Percentiles rank a stretch among this genome's conserved stretches.
Evolutionary conservation across 345 rosid species (phyloP).

Genomic region (Alliaria petiolata): DNA sequence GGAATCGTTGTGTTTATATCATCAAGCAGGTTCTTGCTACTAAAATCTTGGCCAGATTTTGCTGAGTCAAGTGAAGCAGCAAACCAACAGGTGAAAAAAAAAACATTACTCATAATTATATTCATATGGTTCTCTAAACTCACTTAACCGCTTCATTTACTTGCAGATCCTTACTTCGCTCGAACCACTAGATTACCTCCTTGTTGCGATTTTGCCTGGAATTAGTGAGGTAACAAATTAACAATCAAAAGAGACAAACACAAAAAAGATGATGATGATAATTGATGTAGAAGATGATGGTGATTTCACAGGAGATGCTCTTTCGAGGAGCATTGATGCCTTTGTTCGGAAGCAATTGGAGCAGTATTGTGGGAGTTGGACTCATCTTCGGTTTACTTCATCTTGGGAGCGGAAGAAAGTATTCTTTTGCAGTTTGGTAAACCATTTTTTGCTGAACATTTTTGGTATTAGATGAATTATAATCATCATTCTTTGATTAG

Average conservation of each 20-base stretch:
- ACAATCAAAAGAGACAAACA: not conserved
- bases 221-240: slow-evolving; percentile 59
- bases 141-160: not conserved
- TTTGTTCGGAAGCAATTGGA: slow-evolving; percentile 63
- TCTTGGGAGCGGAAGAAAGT: slow-evolving; percentile 79
- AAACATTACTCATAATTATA: not conserved
- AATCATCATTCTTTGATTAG: not conserved
- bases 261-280: too few species aligned
- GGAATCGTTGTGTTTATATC: slow-evolving; percentile 70
- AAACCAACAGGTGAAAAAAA: slow-evolving; percentile 57
- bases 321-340: slow-evolving; percentile 79
- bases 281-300: too few species aligned
- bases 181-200: slow-evolving; percentile 68
- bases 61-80: slow-evolving; percentile 84
- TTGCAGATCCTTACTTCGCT: slow-evolving; percentile 81
- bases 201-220: slow-evolving; percentile 80
- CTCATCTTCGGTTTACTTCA: slow-evolving; percentile 71
- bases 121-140: not conserved
- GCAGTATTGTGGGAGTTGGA: slow-evolving; percentile 51
- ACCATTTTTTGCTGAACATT: not conserved
- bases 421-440: slow-evolving; percentile 85
- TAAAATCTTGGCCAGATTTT: slow-evolving; percentile 77
- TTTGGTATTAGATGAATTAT: too few species aligned
- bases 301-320: slow-evolving; percentile 91
- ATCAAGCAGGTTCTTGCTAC: slow-evolving; percentile 60